These are phyloP conservation scores for Cercospora brassicicola DNA, from an alignment of 2,329 filamentous ascomycete genomes.

Conservation along the genomic window DNA sequence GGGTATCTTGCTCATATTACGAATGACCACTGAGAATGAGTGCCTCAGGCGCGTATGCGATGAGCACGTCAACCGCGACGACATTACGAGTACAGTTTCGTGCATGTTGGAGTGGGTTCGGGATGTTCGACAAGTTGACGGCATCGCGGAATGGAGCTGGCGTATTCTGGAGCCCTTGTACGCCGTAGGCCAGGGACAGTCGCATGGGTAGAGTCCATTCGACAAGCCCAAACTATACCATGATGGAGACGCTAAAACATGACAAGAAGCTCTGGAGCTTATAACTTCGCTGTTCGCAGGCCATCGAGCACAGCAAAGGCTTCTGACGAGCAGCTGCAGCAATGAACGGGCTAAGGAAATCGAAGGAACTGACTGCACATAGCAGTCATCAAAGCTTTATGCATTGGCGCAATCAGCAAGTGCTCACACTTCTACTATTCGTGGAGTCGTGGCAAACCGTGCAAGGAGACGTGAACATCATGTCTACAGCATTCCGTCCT, in stretches of 20 bases:
- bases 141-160: constrained; percentile 59
- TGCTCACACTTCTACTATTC: neutral
- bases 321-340: neutral
- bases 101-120: constrained; percentile 61
- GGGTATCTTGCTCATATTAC: constrained; percentile 58
- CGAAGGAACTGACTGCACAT: neutral
- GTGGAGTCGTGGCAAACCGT: neutral
- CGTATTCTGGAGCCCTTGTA: constrained; percentile 51
- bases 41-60: constrained; percentile 54
- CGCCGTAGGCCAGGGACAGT: neutral
- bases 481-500: neutral
- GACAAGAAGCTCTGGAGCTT: neutral
- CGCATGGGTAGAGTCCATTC: neutral
- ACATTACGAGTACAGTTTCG: constrained; percentile 53
- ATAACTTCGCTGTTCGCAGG: neutral
- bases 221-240: neutral
- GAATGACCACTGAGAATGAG: constrained; percentile 55
- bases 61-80: constrained; percentile 49
- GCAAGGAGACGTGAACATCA: neutral
- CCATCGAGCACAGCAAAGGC: neutral
- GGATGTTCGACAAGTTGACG: constrained; percentile 58
- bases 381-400: neutral
- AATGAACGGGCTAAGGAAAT: neutral
- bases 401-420: neutral
- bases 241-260: neutral